phyloP scores from a whole-genome alignment of 257 asterid genomes.

The Agastache rugosa region DNA sequence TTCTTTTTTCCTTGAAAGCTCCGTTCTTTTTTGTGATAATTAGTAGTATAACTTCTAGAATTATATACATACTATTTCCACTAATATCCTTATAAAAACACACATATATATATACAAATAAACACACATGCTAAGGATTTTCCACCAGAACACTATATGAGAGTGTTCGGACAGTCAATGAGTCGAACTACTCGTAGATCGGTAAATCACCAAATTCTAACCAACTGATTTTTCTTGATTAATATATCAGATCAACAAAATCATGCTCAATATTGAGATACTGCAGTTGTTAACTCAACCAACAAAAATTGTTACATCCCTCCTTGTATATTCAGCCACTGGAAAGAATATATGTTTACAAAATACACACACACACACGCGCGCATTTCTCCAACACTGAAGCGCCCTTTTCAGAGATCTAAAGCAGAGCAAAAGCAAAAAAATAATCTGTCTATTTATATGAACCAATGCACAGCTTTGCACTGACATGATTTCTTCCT shows the following conservation, averaged over 20 bases:
- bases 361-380: slow-evolving; percentile 12
- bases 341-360: slow-evolving; percentile 29
- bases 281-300: slow-evolving; percentile 1
- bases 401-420: slow-evolving; percentile 2
- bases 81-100: not conserved
- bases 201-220: too few species aligned
- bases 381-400: slow-evolving; percentile 11
- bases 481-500: slow-evolving; percentile 29
- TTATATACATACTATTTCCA: too few species aligned
- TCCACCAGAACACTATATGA: too few species aligned
- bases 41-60: too few species aligned
- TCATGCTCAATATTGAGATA: not conserved
- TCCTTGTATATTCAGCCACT: not conserved
- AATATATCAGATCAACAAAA: not conserved
- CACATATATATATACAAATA: not conserved
- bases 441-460: slow-evolving; percentile 15
- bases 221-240: not conserved
- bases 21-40: too few species aligned
- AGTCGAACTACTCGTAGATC: too few species aligned
- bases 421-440: slow-evolving; percentile 26
- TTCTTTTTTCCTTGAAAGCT: not conserved
- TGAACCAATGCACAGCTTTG: slow-evolving; percentile 42
- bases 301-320: slow-evolving; percentile 16
- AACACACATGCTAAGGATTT: too few species aligned
- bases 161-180: too few species aligned